Evolutionary conservation across 305 asterid species (phyloP).

Genomic region (Fraxinus sp.): DNA sequence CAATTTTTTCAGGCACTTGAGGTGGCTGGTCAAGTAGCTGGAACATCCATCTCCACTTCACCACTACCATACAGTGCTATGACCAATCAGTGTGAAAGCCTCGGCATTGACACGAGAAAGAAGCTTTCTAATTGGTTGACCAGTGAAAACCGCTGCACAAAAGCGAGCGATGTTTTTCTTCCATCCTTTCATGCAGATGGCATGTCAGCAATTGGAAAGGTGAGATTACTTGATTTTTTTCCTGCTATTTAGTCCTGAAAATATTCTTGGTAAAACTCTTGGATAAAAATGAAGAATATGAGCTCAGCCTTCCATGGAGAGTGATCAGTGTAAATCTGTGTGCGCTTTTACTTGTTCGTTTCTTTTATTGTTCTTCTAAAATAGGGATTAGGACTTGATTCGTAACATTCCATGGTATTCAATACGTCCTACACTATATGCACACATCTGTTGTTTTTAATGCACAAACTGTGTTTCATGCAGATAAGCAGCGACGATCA

Average conservation of each 20-base stretch:
- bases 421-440: background rate
- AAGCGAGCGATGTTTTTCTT: conserved; percentile 26
- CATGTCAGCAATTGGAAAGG: conserved; percentile 51
- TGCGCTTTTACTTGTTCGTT: background rate
- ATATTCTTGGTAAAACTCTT: background rate
- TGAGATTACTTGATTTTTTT: conserved; percentile 24
- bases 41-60: conserved; percentile 80
- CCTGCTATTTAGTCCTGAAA: background rate
- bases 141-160: conserved; percentile 43
- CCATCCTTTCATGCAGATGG: conserved; percentile 41
- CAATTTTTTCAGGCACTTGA: conserved; percentile 73
- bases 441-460: background rate
- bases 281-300: background rate
- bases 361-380: background rate
- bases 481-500: conserved; percentile 52
- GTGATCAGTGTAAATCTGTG: background rate
- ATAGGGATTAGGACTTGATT: background rate
- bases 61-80: conserved; percentile 88
- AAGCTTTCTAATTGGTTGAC: conserved; percentile 89
- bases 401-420: background rate
- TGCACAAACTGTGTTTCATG: background rate
- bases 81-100: conserved; percentile 86
- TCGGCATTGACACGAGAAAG: conserved; percentile 82
- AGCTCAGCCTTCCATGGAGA: background rate
- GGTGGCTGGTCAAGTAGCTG: conserved; percentile 99